Base-by-base conservation (phyloP, 495 filamentous ascomycete genomes). In the Podospora appendiculata region DNA sequence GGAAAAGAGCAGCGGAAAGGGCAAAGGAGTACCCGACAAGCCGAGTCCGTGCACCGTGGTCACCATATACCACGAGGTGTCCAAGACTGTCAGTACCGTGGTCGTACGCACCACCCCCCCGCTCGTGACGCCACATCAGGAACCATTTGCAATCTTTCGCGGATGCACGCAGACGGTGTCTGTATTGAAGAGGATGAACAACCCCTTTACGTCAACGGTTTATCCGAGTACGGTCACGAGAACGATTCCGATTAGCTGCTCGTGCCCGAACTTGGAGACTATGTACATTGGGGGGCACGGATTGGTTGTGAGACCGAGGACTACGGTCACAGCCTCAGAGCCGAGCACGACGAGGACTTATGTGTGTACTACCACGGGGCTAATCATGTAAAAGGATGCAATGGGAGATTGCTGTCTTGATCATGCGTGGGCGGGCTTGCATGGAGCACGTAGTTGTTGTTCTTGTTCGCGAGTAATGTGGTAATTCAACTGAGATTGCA, bases 91-190 rank as follows among this genome's bases (percentile, higher is more conserved):
- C 25, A 25, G 25, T 25, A 25, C 25, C 25, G 25, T 25, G 25
- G 5, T 25, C 25, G 25, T 25, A 2, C 25, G 25, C 25, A 25
- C 25, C 25, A 25, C 25, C 25, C 25, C 5, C 25, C 2, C 25
- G 25, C 40, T 41, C 43, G 18, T 10, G 7, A 16, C 44, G 14
- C 12, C 4, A 8, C 36, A 10, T 38, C 2, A 11, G 36, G 10
- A 10, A 38, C 13, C 12, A 35, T 45, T 32, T 18, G 43, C 19
- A 12, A 32, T n/a, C 19, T 32, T 5, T 33, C 17, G 46, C 8
- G 55, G 46, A 14, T 58, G 55, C 51, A 58, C 55, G 13, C 51
- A 58, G 42, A 54, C 51, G 7, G 33, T 54, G 32, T 9, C 41
- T 32, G 51, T 35, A 14, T 34, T 51, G 12, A 39, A 33, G 11